These are phyloP conservation scores for Crithidia brevicula DNA, from an alignment of 208 protist genomes.

Conservation along the genomic window DNA sequence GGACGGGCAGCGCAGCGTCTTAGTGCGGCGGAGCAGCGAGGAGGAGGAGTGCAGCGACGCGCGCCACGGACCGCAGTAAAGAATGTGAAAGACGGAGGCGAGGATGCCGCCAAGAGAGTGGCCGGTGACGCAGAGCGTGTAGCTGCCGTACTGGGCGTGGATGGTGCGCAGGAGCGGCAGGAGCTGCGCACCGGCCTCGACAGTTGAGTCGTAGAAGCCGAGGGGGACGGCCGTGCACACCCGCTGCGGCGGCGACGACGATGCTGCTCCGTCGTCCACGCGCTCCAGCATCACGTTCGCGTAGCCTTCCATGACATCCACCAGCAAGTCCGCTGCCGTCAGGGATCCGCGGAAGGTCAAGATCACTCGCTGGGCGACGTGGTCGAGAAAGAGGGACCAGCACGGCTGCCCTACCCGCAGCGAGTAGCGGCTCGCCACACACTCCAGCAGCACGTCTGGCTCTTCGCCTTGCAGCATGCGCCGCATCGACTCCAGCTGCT, in stretches of 20 bases:
- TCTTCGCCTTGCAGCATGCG: slow-evolving; percentile 74
- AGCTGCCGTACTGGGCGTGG: slow-evolving; percentile 52
- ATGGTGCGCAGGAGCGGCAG: slow-evolving; percentile 48
- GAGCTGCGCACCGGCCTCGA: slow-evolving; percentile 41
- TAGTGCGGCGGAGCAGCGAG: slow-evolving; percentile 22
- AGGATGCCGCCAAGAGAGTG: slow-evolving; percentile 83
- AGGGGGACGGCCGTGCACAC: slow-evolving; percentile 66
- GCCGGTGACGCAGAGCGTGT: slow-evolving; percentile 74
- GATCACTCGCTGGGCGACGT: slow-evolving; percentile 57
- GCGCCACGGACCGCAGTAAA: slow-evolving; percentile 45
- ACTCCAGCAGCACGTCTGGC: slow-evolving; percentile 61
- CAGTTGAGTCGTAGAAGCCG: slow-evolving; percentile 64
- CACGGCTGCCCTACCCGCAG: slow-evolving; percentile 50
- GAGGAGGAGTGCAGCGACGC: slow-evolving; percentile 12
- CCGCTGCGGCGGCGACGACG: slow-evolving; percentile 6
- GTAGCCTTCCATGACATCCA: slow-evolving; percentile 66
- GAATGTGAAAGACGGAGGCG: slow-evolving; percentile 79
- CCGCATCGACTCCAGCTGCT: slow-evolving; percentile 75
- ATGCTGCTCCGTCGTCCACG: not conserved
- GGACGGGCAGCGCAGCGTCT: slow-evolving; percentile 6
- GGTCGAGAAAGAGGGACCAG: slow-evolving; percentile 71
- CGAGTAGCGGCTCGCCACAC: slow-evolving; percentile 65
- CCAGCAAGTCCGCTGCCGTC: slow-evolving; percentile 61
- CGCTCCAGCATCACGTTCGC: slow-evolving; percentile 37
- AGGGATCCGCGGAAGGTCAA: slow-evolving; percentile 75